Percentiles rank a stretch among this genome's conserved stretches.
phyloP scores from a whole-genome alignment of 2,329 filamentous ascomycete species.

The Pseudogymnoascus sp. region DNA sequence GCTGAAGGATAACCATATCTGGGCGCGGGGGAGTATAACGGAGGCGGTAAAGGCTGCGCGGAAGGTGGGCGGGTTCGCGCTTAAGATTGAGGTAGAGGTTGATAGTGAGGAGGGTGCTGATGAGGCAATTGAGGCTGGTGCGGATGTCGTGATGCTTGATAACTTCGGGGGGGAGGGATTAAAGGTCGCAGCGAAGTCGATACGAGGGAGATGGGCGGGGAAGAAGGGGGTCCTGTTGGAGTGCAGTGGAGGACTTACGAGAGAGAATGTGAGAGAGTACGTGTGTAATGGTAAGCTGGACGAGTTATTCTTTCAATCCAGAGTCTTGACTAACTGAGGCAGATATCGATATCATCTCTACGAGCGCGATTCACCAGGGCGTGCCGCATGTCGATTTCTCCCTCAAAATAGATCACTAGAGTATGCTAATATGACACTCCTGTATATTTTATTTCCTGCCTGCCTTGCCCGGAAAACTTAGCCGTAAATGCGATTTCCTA shows the following conservation, averaged over 20 bases:
- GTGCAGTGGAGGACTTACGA: conserved; percentile 82
- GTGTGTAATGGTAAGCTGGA: conserved; percentile 60
- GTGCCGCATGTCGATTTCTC: conserved; percentile 93
- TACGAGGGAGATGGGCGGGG: conserved; percentile 76
- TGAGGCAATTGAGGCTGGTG: conserved; percentile 82
- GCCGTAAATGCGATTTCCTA: not conserved
- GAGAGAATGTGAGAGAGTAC: conserved; percentile 75
- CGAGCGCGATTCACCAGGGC: conserved; percentile 93
- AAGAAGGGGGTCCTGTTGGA: conserved; percentile 73
- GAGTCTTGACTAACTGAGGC: conserved; percentile 17
- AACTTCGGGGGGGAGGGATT: conserved; percentile 83
- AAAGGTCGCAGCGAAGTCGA: conserved; percentile 60
- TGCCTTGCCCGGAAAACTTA: not conserved
- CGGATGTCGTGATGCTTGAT: conserved; percentile 95
- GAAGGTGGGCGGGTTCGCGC: conserved; percentile 74
- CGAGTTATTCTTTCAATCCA: conserved; percentile 16
- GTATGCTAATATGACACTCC: not conserved
- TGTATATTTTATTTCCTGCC: not conserved
- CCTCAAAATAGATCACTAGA: conserved; percentile 65
- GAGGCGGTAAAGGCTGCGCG: conserved; percentile 80
- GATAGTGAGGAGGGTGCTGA: conserved; percentile 82
- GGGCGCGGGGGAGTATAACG: conserved; percentile 80
- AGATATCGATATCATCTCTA: conserved; percentile 94
- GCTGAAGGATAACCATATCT: conserved; percentile 98
- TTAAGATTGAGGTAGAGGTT: conserved; percentile 96